Conservation (phyloP, 495 filamentous ascomycete species). For the Aspergillus coremiiformis region DNA sequence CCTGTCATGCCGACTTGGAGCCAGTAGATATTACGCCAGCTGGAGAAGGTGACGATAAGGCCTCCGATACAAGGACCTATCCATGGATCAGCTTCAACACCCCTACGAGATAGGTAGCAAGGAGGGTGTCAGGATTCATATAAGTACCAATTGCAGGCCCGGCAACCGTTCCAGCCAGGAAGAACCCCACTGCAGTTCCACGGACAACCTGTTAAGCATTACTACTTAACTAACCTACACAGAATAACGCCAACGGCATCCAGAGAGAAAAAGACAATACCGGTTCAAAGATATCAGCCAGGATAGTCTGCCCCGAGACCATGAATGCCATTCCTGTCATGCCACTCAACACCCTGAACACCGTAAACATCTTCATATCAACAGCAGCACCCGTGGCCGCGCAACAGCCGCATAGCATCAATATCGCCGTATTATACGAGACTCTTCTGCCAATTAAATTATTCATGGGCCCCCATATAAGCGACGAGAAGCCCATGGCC, state of each 20-base stretch:
- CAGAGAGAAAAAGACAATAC: constrained; percentile 17
- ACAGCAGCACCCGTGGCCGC: constrained; percentile 26
- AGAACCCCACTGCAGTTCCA: constrained; percentile 49
- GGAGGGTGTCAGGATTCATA: neutral
- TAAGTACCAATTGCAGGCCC: constrained; percentile 49
- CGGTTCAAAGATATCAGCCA: constrained; percentile 43
- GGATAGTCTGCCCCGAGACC: constrained; percentile 40
- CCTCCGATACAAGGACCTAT: constrained; percentile 41
- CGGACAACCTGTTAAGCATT: constrained; percentile 36
- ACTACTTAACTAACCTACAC: neutral
- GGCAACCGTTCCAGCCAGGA: constrained; percentile 47
- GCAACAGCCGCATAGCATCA: constrained; percentile 31
- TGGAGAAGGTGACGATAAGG: constrained; percentile 49
- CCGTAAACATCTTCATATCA: constrained; percentile 36
- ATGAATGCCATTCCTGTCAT: constrained; percentile 42
- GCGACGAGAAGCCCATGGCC: constrained; percentile 49
- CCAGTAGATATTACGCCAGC: constrained; percentile 55
- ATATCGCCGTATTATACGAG: constrained; percentile 34
- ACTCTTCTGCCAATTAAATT: constrained; percentile 28
- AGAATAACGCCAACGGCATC: neutral
- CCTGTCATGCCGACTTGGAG: constrained; percentile 46
- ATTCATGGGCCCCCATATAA: constrained; percentile 46
- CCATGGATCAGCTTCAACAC: neutral
- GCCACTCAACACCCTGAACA: constrained; percentile 33
- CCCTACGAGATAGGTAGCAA: neutral